These are phyloP conservation scores for Hypericum perforatum DNA, from an alignment of 345 rosid genomes.

Conservation along the genomic window DNA sequence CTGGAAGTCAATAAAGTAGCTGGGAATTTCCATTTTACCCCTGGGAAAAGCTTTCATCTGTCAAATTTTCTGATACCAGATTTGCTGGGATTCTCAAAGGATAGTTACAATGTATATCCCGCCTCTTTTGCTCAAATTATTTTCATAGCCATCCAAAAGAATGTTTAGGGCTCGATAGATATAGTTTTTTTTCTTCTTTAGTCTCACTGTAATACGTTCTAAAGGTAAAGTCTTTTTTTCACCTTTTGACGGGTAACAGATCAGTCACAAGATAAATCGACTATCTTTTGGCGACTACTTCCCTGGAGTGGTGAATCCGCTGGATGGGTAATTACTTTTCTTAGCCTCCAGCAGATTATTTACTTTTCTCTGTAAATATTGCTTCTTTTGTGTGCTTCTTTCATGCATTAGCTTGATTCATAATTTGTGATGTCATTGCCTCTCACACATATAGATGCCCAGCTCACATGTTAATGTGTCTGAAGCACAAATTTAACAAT, in stretches of 20 bases:
- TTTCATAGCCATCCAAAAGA: background rate
- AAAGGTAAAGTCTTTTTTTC: no score
- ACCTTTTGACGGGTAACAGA: conserved; percentile 28
- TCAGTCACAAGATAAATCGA: conserved; percentile 81
- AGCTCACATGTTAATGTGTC: no score
- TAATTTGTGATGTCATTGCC: background rate
- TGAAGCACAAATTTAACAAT: no score
- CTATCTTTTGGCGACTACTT: conserved; percentile 75
- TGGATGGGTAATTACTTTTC: conserved; percentile 51
- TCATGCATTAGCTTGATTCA: background rate
- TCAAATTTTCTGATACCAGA: conserved; percentile 77
- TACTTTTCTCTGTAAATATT: background rate
- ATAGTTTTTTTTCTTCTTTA: background rate
- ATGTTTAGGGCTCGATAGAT: background rate
- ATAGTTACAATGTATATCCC: conserved; percentile 65
- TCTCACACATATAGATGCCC: background rate
- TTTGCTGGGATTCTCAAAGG: conserved; percentile 71
- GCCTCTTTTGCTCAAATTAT: background rate
- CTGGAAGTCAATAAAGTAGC: conserved; percentile 94
- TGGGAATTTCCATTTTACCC: conserved; percentile 98
- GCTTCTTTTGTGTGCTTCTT: conserved; percentile 8
- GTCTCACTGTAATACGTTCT: no score
- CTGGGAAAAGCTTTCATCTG: conserved; percentile 97
- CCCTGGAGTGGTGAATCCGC: conserved; percentile 94
- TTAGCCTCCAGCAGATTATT: no score